A percentile compares a stretch with the other conserved stretches of the same genome.
phyloP scores from a whole-genome alignment of 805 yeast genomes.

The Wickerhamiella lipophila region DNA sequence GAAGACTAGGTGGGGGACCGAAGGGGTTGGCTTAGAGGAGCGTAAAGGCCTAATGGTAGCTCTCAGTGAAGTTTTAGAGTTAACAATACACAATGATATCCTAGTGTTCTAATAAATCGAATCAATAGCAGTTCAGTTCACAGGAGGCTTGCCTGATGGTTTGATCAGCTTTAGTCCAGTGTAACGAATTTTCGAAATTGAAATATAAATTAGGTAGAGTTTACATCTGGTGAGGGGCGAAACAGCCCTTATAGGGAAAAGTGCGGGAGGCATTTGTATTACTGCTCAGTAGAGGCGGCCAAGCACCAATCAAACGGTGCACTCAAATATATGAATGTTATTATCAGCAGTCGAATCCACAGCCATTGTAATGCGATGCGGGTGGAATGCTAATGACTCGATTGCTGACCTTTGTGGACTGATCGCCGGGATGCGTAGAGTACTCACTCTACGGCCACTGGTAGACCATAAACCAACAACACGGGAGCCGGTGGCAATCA shows the following conservation, averaged over 20 bases:
- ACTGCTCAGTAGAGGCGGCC: too few relatives aligned
- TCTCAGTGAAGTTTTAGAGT: too few relatives aligned
- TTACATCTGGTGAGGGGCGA: too few relatives aligned
- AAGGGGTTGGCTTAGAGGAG: background rate
- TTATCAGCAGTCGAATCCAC: slow-evolving; percentile 36
- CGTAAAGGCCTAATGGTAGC: too few relatives aligned
- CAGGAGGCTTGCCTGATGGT: too few relatives aligned
- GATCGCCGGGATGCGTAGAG: slow-evolving; percentile 38
- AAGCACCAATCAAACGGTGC: background rate
- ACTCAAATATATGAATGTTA: slow-evolving; percentile 13
- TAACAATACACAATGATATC: too few relatives aligned
- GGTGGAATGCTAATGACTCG: slow-evolving; percentile 66
- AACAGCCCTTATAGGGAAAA: too few relatives aligned
- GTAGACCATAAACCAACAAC: slow-evolving; percentile 75
- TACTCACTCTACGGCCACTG: slow-evolving; percentile 57
- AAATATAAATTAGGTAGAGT: slow-evolving; percentile 1
- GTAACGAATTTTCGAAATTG: too few relatives aligned
- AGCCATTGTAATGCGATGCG: slow-evolving; percentile 89
- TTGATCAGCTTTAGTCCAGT: too few relatives aligned
- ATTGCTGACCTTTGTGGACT: slow-evolving; percentile 25
- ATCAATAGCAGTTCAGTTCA: too few relatives aligned
- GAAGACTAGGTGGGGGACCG: background rate
- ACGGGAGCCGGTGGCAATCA: slow-evolving; percentile 78
- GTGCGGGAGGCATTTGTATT: too few relatives aligned
- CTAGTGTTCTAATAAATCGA: too few relatives aligned